Percentiles rank a stretch among this genome's conserved stretches.
phyloP scores from a whole-genome alignment of 768 basidiomycete species.

The Gloeopeniophorella convolvens region DNA sequence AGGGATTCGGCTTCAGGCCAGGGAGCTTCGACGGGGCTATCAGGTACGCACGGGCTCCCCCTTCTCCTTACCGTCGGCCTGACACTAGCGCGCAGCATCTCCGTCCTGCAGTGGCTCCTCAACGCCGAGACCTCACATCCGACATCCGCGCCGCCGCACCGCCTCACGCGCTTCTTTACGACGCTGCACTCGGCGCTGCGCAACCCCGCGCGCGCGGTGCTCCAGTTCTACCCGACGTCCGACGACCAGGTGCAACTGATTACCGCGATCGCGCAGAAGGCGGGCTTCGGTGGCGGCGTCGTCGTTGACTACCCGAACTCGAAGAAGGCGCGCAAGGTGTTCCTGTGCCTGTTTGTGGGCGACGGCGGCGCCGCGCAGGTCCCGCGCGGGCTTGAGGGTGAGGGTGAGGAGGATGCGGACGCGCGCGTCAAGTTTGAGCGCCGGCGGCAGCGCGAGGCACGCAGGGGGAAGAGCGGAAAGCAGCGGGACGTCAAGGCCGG shows the following conservation, averaged over 20 bases:
- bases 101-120: conserved; percentile 97
- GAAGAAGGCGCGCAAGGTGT: conserved; percentile 92
- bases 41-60: conserved; percentile 44
- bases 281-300: conserved; percentile 94
- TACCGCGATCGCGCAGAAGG: conserved; percentile 85
- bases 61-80: neutral
- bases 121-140: conserved; percentile 92
- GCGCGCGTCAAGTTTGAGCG: conserved; percentile 66
- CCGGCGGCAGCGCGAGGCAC: conserved; percentile 61
- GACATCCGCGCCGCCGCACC: conserved; percentile 85
- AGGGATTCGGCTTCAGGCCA: conserved; percentile 94
- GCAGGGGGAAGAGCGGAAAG: conserved; percentile 55
- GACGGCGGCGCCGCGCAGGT: conserved; percentile 60
- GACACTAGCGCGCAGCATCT: conserved; percentile 56
- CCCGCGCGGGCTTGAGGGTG: conserved; percentile 72
- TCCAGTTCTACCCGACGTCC: conserved; percentile 95
- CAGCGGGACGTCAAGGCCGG: conserved; percentile 60
- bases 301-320: conserved; percentile 98
- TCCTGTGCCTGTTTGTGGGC: conserved; percentile 88
- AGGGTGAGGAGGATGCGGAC: conserved; percentile 41
- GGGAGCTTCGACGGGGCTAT: conserved; percentile 98
- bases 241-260: conserved; percentile 97
- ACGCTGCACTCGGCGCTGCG: conserved; percentile 82
- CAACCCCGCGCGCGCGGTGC: conserved; percentile 78
- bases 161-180: conserved; percentile 83